Evolutionary conservation across 495 filamentous ascomycete species (phyloP), one percentile per base, ranked within the genome.

Genomic region (Immersiella caudata): DNA sequence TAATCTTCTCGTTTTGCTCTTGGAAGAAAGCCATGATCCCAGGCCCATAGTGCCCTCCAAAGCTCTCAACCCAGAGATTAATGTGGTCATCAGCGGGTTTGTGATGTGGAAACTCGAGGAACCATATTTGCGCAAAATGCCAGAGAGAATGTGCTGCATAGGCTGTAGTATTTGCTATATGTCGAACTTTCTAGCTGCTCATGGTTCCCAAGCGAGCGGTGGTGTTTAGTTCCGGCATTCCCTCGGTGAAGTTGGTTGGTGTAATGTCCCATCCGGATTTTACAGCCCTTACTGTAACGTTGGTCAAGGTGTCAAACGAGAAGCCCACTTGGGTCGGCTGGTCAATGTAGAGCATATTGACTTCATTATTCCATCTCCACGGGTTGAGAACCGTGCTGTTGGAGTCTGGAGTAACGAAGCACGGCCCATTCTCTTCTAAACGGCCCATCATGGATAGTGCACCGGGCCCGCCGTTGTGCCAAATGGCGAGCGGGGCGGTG

Each of bases 61-160:
- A 89, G 7, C 79, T 82, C 68, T 88, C 84, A 0, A 85, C 83
- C 77, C 85, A 89, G 59, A 91, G 77, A 67, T 86, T 87, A 60
- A 90, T 70, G 26, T 69, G 71, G 62, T 69, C 60, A 57, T 72
- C 51, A 9, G 58, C 52, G 16, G 79, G 71, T 26, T 81, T 85
- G 74, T 90, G 89, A 69, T 87, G 80, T 0, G 88, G 86, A 59
- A 92, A 91, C 64, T 74, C 67, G 21, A 61, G 27, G 3, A 87
- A 74, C 77, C 88, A 92, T 4, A 80, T 80, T 75, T 91, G 89
- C 56, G 89, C 78, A 74, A 90, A 89, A 65, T 90, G 86, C 88
- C 89, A 91, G 21, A 87, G 77, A 46, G 86, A 82, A 61, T 76
- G 78, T 24, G 87, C 88, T 6, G 88, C 84, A n/a, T n/a, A n/a